These are phyloP conservation scores for Phytophthora meadii DNA, from an alignment of 352 stramenopile genomes.

Conservation along the genomic window DNA sequence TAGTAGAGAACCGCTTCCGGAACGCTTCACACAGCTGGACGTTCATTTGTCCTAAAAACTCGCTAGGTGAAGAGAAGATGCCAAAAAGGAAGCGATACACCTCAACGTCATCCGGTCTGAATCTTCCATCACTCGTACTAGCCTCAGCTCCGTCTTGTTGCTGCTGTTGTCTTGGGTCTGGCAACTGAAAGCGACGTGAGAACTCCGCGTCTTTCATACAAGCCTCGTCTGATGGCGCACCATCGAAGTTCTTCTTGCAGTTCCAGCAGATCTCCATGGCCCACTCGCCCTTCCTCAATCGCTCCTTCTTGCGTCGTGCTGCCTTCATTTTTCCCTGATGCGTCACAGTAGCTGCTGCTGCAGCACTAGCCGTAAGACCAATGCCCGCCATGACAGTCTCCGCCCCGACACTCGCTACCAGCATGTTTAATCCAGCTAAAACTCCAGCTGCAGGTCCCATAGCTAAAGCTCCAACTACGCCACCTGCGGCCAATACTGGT, in stretches of 20 bases:
- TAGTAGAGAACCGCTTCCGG: conserved; percentile 36
- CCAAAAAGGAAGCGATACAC: conserved; percentile 68
- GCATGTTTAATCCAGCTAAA: conserved; percentile 66
- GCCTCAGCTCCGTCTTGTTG: neutral
- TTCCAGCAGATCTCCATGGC: conserved; percentile 79
- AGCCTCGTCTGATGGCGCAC: conserved; percentile 49
- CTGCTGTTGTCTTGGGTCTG: conserved; percentile 3
- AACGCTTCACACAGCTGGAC: conserved; percentile 60
- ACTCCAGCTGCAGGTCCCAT: conserved; percentile 56
- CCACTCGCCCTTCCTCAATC: conserved; percentile 60
- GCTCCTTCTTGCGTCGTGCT: conserved; percentile 43
- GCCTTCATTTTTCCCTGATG: conserved; percentile 59
- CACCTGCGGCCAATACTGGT: conserved; percentile 64
- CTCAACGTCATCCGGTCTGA: conserved; percentile 45
- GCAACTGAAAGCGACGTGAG: conserved; percentile 54
- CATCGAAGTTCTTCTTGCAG: conserved; percentile 58
- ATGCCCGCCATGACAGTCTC: conserved; percentile 68
- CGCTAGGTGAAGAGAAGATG: conserved; percentile 55
- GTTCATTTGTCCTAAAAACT: conserved; percentile 75
- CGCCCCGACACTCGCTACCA: conserved; percentile 55
- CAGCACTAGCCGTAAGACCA: conserved; percentile 63
- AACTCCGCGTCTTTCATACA: conserved; percentile 71
- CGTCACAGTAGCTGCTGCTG: conserved; percentile 58
- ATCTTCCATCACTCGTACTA: conserved; percentile 1
- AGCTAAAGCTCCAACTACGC: conserved; percentile 61